phyloP scores from a whole-genome alignment of 2,329 filamentous ascomycete species.

The Fusarium staphyleae region DNA sequence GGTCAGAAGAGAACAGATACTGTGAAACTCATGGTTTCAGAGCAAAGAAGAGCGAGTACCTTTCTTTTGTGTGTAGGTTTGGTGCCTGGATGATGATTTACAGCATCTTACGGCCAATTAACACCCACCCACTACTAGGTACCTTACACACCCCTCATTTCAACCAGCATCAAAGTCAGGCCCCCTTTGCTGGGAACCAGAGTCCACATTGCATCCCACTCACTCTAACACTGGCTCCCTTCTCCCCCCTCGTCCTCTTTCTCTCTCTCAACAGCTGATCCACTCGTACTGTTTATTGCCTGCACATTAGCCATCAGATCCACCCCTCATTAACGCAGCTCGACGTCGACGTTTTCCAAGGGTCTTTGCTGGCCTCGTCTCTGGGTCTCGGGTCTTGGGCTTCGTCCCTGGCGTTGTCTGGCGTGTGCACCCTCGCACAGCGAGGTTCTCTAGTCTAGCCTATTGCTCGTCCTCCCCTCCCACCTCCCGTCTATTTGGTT shows the following conservation, averaged over 20 bases:
- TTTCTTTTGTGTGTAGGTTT: constrained; percentile 6
- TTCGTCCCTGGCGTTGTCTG: no score
- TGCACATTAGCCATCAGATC: constrained; percentile 19
- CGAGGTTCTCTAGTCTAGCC: no score
- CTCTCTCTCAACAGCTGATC: constrained; percentile 20
- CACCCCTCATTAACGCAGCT: constrained; percentile 27
- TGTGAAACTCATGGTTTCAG: constrained; percentile 29
- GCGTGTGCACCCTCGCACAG: no score
- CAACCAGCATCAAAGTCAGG: constrained; percentile 30
- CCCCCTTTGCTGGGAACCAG: constrained; percentile 32
- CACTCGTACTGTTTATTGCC: constrained; percentile 18
- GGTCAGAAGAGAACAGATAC: constrained; percentile 16
- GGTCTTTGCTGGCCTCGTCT: constrained; percentile 6
- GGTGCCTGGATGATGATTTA: constrained; percentile 31
- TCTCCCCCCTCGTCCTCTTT: constrained; percentile 19
- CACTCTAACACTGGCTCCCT: constrained; percentile 33
- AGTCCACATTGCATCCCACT: constrained; percentile 34
- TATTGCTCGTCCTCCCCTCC: constrained; percentile 35
- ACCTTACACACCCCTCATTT: constrained; percentile 30
- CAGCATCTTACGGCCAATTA: constrained; percentile 19
- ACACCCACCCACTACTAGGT: constrained; percentile 12
- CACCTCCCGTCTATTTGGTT: constrained; percentile 32
- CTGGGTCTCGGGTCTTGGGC: background rate
- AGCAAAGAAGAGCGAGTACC: constrained; percentile 7
- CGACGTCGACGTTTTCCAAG: constrained; percentile 11